phyloP scores from a whole-genome alignment of 306 rosid genomes.

The Acacia crassicarpa region DNA sequence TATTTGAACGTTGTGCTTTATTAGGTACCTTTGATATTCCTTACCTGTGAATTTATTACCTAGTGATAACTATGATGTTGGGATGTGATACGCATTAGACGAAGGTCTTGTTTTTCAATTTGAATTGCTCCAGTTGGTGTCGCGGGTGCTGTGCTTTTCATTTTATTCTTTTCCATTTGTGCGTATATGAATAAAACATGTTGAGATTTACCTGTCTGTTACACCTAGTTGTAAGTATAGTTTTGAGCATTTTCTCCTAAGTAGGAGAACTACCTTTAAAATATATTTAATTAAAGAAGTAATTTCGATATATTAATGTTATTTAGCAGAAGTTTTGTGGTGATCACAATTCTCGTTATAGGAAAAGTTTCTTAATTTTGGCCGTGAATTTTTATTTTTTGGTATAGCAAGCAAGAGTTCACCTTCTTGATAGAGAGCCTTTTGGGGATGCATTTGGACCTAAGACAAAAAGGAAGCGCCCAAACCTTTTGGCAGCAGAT shows the following conservation, averaged over 20 bases:
- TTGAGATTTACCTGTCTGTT: not conserved
- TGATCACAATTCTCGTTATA: not conserved
- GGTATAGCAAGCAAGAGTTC: conserved; percentile 83
- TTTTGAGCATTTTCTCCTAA: not conserved
- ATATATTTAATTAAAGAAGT: not conserved
- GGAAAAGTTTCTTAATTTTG: conserved; percentile 3
- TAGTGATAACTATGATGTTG: not conserved
- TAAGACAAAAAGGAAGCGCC: conserved; percentile 83
- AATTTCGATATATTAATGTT: not conserved
- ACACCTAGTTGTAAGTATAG: not conserved
- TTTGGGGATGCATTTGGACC: conserved; percentile 86
- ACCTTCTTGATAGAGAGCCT: conserved; percentile 88
- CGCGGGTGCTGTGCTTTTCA: not conserved
- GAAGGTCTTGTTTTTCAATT: not conserved
- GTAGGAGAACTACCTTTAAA: not conserved
- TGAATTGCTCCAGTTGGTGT: not conserved
- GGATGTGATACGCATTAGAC: not conserved
- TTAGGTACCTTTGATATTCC: not conserved
- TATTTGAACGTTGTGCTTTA: conserved; percentile 3
- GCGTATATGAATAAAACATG: not conserved
- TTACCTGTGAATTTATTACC: not conserved
- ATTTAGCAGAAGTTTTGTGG: not conserved
- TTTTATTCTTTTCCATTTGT: not conserved
- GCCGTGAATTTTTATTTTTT: not conserved
- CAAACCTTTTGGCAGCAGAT: conserved; percentile 70